phyloP scores from a whole-genome alignment of 768 basidiomycete genomes.

The Postia placenta region DNA sequence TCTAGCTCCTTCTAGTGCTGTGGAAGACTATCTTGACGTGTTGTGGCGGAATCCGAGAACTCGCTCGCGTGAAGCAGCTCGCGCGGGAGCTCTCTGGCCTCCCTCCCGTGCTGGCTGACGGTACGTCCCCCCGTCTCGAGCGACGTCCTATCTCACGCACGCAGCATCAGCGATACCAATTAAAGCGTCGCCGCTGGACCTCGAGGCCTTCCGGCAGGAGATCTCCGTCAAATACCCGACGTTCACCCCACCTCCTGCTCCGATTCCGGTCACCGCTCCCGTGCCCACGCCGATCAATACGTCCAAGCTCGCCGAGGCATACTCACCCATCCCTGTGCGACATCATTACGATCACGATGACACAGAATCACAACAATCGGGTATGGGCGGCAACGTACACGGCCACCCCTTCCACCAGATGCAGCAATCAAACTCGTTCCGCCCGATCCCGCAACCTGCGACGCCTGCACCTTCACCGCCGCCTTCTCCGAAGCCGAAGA shows the following conservation, averaged over 20 bases:
- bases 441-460: constrained; percentile 55
- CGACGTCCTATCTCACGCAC: neutral
- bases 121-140: constrained; percentile 22
- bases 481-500: constrained; percentile 84
- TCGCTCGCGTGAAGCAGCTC: constrained; percentile 74
- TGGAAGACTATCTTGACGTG: constrained; percentile 94
- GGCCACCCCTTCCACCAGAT: constrained; percentile 25
- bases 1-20: constrained; percentile 80
- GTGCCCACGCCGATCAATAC: constrained; percentile 34
- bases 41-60: constrained; percentile 88
- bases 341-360: constrained; percentile 93
- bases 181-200: constrained; percentile 88
- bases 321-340: constrained; percentile 88
- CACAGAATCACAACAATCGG: constrained; percentile 40
- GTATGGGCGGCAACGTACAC: constrained; percentile 28
- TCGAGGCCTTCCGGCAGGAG: constrained; percentile 85
- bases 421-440: constrained; percentile 37
- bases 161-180: constrained; percentile 48
- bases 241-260: constrained; percentile 57
- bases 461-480: constrained; percentile 93
- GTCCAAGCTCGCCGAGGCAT: constrained; percentile 79
- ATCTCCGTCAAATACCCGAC: constrained; percentile 95
- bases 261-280: constrained; percentile 13
- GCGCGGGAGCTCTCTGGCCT: constrained; percentile 83
- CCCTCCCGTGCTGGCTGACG: constrained; percentile 43